Conservation (phyloP, 768 basidiomycete species). For the Mycena floridula region DNA sequence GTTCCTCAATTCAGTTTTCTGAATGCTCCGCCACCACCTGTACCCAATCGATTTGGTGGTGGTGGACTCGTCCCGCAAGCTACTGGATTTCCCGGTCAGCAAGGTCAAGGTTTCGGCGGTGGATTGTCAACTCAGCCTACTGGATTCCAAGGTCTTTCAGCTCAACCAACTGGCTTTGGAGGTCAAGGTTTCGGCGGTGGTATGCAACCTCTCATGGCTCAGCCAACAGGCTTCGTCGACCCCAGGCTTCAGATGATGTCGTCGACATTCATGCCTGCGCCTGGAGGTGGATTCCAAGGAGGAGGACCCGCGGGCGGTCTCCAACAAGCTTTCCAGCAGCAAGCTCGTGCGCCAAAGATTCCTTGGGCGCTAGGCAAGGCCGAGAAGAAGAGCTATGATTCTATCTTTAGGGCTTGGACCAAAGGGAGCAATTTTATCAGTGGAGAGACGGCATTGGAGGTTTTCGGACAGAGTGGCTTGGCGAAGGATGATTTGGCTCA, state of each 20-base stretch:
- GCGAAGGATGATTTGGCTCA: constrained; percentile 85
- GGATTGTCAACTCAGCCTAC: too few species aligned
- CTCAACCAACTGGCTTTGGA: constrained; percentile 58
- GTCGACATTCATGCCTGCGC: constrained; percentile 86
- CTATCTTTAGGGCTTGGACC: constrained; percentile 94
- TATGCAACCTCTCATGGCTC: constrained; percentile 51
- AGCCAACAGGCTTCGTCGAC: constrained; percentile 76
- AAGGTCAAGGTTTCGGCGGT: too few species aligned
- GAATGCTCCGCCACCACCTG: constrained; percentile 33
- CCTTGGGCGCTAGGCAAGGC: constrained; percentile 83
- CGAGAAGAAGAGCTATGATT: constrained; percentile 96
- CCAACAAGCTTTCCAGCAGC: constrained; percentile 83
- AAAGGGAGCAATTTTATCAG: constrained; percentile 77
- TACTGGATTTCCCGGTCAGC: constrained; percentile 76
- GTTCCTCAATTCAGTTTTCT: constrained; percentile 54
- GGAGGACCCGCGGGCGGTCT: constrained; percentile 53
- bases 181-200: constrained; percentile 32
- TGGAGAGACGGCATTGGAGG: constrained; percentile 80
- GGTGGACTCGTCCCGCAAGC: constrained; percentile 40
- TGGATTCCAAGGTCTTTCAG: constrained; percentile 25
- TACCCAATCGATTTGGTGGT: constrained; percentile 45
- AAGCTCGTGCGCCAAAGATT: constrained; percentile 59
- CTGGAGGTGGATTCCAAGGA: constrained; percentile 51
- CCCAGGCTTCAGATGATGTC: constrained; percentile 86
- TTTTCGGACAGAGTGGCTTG: constrained; percentile 91